Evolutionary conservation across 2,329 filamentous ascomycete genomes (phyloP), one percentile per base, ranked within the genome.

Genomic region (Fusarium continuum): DNA sequence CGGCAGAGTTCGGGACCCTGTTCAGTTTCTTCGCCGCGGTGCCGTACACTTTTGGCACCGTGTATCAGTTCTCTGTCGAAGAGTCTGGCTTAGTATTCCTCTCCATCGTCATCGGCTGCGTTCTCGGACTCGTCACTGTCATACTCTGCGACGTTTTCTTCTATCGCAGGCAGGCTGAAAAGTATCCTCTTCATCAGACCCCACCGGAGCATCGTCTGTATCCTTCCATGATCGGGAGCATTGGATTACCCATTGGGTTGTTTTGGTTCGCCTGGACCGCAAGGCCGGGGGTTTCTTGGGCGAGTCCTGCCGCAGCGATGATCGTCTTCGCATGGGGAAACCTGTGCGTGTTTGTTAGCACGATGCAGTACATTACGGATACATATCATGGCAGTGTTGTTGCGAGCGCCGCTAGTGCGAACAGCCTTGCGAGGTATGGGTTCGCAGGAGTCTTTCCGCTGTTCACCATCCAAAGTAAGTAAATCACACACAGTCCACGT

Each of bases 241-340:
- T 85, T 13, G 80, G 82, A 0, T 71, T 87, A 7, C 83, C 84
- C 1, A 46, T 83, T 1, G 80, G 80, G 0, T 69, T 88, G 9
- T 87, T 88, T 67, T 86, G 85, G 84, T 86, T 86, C 62, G 84
- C 80, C 1, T 88, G 86, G 86, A 81, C 82, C 2, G 81, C 83
- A 1, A 72, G 77, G 5, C 54, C 63, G 1, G 76, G 75, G 7
- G 69, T 82, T 2, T 78, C 79, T 4, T 87, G 84, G 83, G 80
- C 78, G 0, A 79, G 79, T 19, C 80, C 83, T 0, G 78, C 81
- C 0, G 71, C 82, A 0, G 81, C 83, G 5, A 82, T 85, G 8
- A 75, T 86, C 4, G 77, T 82, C 0, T 88, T 88, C 66, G 83
- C 83, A 0, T 86, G 83, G 79, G 86, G 85, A 2, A 88, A 87